These are phyloP conservation scores for Blastocladiella emersonii DNA, from an alignment of 371 early-diverging fungal genomes.

Conservation along the genomic window DNA sequence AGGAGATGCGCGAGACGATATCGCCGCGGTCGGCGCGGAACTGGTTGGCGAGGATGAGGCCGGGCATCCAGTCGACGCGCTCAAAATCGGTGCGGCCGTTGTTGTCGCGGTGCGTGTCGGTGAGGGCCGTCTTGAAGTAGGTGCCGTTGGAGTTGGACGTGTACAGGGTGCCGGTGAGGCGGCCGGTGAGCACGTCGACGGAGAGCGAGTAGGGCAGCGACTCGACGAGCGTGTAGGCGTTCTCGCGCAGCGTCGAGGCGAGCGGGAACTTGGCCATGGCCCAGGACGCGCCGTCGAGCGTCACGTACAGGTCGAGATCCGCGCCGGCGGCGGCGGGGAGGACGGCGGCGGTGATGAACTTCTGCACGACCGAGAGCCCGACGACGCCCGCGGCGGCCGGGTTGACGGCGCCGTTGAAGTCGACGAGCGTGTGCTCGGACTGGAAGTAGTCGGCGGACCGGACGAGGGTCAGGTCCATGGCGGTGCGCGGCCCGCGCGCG, in stretches of 20 bases:
- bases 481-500: constrained; percentile 20
- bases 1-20: constrained; percentile 73
- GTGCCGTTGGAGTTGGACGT: constrained; percentile 81
- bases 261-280: constrained; percentile 1
- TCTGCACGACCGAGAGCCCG: constrained; percentile 45
- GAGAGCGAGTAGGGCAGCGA: constrained; percentile 46
- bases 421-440: constrained; percentile 25
- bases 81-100: constrained; percentile 79
- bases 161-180: constrained; percentile 50
- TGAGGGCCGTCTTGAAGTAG: constrained; percentile 58
- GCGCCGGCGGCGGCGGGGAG: constrained; percentile 19
- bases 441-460: constrained; percentile 45
- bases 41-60: constrained; percentile 68
- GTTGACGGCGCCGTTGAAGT: constrained; percentile 21
- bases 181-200: constrained; percentile 40
- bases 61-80: constrained; percentile 64
- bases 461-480: constrained; percentile 39
- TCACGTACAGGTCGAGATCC: constrained; percentile 40
- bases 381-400: constrained; percentile 32
- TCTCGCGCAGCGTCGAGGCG: neutral
- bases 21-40: constrained; percentile 21
- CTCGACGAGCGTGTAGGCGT: constrained; percentile 61
- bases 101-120: constrained; percentile 59
- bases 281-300: constrained; percentile 10
- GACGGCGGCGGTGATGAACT: constrained; percentile 53